Evolutionary conservation across 2,329 filamentous ascomycete genomes (phyloP), one percentile per base, ranked within the genome.

Genomic region (Hypoxylon sp.): DNA sequence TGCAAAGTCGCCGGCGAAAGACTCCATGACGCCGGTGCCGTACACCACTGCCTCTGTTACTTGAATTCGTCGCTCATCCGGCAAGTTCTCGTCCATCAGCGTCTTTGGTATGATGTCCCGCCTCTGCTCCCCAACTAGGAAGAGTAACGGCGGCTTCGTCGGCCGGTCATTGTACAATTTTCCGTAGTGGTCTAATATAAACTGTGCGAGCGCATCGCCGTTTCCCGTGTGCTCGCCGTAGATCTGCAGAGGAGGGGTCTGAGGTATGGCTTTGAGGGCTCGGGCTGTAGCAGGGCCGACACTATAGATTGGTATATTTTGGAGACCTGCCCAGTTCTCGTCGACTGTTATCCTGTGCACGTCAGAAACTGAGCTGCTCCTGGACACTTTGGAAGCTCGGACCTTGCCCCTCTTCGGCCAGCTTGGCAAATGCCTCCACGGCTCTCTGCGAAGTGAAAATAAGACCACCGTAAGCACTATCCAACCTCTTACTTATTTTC

Each of bases 21-120:
- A 89, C 45, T 87, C 85, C 89, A 93, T 93, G 61, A 95, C 91
- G 0, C 87, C 89, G 0, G 95, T 97, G 63, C 92, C 91, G 75
- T 99, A 99, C 11, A 97, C 89, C 2, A 95, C 88, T 6, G 93
- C 75, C 78, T 98, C 94, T 36, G 91, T 86, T 0, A 98, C 91
- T 6, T 78, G 78, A 20, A 96, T 91, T 50, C 86, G 82, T 54
- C 78, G 77, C 12, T 81, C 74, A 0, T 75, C 68, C 0, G 84
- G 77, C 7, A 93, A 78, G 0, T 75, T 71, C 0, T 81, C 74
- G 38, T 86, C 84, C 82, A 89, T 91, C 36, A 98, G 81, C 1
- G 87, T 93, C 71, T 87, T 92, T 1, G 96, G 94, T 68, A 99
- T 97, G 69, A 97, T 88, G 76, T 98, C 96, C 45, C 96, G 83